These are phyloP conservation scores for Tylopilus plumbeoviolaceoides DNA, from an alignment of 768 basidiomycete species.

Conservation along the genomic window DNA sequence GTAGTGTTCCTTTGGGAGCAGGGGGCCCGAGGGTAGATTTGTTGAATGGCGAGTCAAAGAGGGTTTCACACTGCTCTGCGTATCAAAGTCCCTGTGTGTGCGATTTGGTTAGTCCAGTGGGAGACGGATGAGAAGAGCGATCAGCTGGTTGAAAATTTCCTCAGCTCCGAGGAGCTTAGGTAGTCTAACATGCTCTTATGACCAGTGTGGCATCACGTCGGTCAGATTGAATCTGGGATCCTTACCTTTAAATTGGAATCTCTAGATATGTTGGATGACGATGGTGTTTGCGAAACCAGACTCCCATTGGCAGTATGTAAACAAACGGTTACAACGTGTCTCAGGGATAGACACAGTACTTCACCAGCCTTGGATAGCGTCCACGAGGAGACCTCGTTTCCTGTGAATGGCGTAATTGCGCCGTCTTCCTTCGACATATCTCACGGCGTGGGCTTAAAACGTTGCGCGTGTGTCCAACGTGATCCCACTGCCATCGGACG, in stretches of 20 bases:
- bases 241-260: not conserved
- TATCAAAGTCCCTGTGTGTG: not conserved
- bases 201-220: conserved; percentile 20
- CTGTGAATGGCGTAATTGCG: conserved; percentile 20
- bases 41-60: too few relatives aligned
- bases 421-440: conserved; percentile 13
- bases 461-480: conserved; percentile 8
- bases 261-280: too few relatives aligned
- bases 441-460: conserved; percentile 20
- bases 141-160: conserved; percentile 12
- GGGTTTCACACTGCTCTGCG: too few relatives aligned
- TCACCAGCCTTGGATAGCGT: conserved; percentile 3
- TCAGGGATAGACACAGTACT: conserved; percentile 2
- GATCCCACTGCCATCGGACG: conserved; percentile 1
- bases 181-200: conserved; percentile 32
- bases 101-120: not conserved
- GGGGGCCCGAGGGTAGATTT: too few relatives aligned
- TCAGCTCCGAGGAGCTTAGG: conserved; percentile 25
- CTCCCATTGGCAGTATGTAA: not conserved
- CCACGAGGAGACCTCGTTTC: conserved; percentile 31
- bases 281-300: not conserved
- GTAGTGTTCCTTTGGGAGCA: not conserved
- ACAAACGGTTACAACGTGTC: not conserved
- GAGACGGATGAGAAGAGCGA: not conserved
- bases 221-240: not conserved